Evolutionary conservation across 331 rosid species (phyloP).

Genomic region (Erythrophleum ivorense): DNA sequence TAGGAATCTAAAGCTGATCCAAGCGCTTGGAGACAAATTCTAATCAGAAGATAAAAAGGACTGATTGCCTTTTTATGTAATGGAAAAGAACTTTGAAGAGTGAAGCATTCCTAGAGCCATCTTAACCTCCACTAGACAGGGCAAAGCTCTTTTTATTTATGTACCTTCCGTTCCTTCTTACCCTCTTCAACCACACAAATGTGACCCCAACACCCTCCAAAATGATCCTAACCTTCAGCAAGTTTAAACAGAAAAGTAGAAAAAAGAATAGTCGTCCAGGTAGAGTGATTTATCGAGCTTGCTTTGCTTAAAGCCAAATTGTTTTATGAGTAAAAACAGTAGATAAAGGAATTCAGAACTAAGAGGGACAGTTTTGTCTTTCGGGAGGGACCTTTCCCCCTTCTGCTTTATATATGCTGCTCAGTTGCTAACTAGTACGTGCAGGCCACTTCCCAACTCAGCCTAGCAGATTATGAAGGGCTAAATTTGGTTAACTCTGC

Average conservation of each 20-base stretch:
- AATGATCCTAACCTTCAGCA: conserved; percentile 34
- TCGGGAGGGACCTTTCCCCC: conserved; percentile 6
- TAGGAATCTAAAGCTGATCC: conserved; percentile 60
- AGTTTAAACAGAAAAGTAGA: neutral
- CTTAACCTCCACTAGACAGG: conserved; percentile 32
- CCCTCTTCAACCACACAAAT: conserved; percentile 23
- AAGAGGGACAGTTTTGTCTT: conserved; percentile 37
- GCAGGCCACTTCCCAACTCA: conserved; percentile 29
- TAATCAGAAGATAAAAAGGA: conserved; percentile 50
- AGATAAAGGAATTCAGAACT: conserved; percentile 16
- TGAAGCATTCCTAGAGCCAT: conserved; percentile 41
- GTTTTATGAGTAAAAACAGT: conserved; percentile 35
- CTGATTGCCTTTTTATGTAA: conserved; percentile 32
- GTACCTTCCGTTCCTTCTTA: conserved; percentile 8
- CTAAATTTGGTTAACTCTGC: conserved; percentile 16
- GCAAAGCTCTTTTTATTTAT: conserved; percentile 28
- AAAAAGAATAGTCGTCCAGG: neutral
- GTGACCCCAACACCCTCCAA: conserved; percentile 31
- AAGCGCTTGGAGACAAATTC: conserved; percentile 55
- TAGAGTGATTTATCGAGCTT: conserved; percentile 37
- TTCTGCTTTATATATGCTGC: conserved; percentile 32
- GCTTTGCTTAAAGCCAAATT: conserved; percentile 46
- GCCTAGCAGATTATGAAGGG: neutral
- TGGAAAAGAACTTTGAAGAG: conserved; percentile 42
- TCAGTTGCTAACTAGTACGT: conserved; percentile 19